A percentile compares a stretch with the other conserved stretches of the same genome.
Conservation (phyloP, 768 basidiomycete genomes). For the Mycena metata region DNA sequence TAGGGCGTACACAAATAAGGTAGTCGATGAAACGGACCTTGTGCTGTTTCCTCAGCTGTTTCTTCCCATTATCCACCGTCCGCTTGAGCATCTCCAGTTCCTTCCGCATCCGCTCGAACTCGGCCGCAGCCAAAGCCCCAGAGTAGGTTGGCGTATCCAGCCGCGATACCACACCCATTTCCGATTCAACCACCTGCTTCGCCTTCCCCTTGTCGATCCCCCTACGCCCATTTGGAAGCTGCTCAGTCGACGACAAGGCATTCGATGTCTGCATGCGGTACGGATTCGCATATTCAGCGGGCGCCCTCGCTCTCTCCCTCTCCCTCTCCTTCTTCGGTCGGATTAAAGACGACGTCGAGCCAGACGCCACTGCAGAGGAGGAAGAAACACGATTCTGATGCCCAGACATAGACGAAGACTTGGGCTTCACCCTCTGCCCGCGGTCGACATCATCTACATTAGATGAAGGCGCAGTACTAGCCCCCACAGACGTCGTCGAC, state of each 20-base stretch:
- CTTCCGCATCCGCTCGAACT: constrained; percentile 67
- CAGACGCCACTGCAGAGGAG: background rate
- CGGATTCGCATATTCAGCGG: background rate
- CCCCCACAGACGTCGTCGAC: constrained; percentile 21
- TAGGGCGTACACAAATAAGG: background rate
- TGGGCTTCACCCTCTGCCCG: constrained; percentile 36
- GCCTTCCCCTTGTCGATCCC: constrained; percentile 30
- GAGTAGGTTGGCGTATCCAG: constrained; percentile 30
- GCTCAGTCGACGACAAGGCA: background rate
- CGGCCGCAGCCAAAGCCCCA: constrained; percentile 59
- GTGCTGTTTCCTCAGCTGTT: constrained; percentile 64
- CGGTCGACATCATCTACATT: constrained; percentile 28
- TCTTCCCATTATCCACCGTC: constrained; percentile 61
- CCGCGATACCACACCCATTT: background rate
- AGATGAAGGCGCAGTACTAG: background rate
- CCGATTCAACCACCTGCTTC: constrained; percentile 15
- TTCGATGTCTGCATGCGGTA: background rate
- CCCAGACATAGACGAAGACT: constrained; percentile 1
- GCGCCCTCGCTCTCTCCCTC: constrained; percentile 3
- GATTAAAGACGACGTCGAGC: constrained; percentile 10
- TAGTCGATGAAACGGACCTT: constrained; percentile 57
- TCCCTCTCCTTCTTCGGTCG: constrained; percentile 33
- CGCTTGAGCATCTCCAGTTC: constrained; percentile 71
- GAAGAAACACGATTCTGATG: constrained; percentile 8
- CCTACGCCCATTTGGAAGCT: background rate